Conservation (phyloP, 805 yeast genomes). For the Metschnikowia picachoensis region DNA sequence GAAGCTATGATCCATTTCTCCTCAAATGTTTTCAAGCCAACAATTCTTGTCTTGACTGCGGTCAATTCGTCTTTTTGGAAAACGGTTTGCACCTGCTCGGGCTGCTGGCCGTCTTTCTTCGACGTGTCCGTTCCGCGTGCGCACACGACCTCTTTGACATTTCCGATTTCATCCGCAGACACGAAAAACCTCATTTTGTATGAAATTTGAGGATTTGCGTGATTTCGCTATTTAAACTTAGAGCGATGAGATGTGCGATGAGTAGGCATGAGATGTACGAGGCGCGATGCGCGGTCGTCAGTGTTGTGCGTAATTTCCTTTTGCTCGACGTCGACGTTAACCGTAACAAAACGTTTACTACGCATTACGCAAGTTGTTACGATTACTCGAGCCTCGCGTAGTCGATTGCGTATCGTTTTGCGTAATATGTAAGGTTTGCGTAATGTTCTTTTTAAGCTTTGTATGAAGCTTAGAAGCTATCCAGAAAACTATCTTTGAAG, state of each 20-base stretch:
- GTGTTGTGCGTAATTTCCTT: no score
- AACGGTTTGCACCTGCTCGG: constrained; percentile 48
- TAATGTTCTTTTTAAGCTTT: no score
- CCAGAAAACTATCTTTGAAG: no score
- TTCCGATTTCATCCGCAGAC: constrained; percentile 65
- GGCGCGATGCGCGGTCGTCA: no score
- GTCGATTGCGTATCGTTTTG: no score
- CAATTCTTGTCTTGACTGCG: constrained; percentile 32
- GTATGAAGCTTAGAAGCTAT: no score
- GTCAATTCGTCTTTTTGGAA: constrained; percentile 27
- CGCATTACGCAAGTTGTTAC: no score
- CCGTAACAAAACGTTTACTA: no score
- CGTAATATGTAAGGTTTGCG: no score
- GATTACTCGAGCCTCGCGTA: no score
- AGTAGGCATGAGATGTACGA: no score
- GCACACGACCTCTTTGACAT: constrained; percentile 61
- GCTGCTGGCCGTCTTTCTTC: constrained; percentile 59
- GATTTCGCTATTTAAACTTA: background rate
- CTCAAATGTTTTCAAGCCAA: constrained; percentile 28
- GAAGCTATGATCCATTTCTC: constrained; percentile 38
- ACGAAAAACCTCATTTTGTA: constrained; percentile 51
- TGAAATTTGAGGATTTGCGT: background rate
- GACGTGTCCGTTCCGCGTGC: constrained; percentile 77
- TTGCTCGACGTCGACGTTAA: no score
- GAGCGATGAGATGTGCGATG: background rate